Evolutionary conservation across 768 basidiomycete genomes (phyloP).

Genomic region (Suillus hirtellus): DNA sequence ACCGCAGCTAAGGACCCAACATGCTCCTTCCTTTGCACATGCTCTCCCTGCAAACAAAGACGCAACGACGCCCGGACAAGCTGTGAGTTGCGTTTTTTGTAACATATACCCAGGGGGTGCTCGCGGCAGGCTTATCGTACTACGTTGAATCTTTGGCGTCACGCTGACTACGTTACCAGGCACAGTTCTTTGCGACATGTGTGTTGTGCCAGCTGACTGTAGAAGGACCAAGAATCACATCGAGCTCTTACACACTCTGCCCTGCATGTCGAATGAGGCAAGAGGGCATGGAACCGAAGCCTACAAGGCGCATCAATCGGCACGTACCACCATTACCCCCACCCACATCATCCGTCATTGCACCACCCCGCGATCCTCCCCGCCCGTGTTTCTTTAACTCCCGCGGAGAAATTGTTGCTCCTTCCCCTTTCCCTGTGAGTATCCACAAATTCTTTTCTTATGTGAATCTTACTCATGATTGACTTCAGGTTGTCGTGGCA

Average conservation of each 20-base stretch:
- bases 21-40: too few species aligned
- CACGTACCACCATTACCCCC: conserved; percentile 5
- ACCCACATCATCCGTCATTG: neutral
- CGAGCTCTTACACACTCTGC: conserved; percentile 13
- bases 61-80: neutral
- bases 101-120: neutral
- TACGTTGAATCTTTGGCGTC: neutral
- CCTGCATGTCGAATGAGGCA: conserved; percentile 14
- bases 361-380: neutral
- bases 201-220: conserved; percentile 14
- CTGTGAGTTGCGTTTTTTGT: conserved; percentile 8
- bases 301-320: neutral
- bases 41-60: neutral
- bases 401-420: conserved; percentile 6
- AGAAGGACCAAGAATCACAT: conserved; percentile 2
- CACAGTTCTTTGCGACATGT: conserved; percentile 3
- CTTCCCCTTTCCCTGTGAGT: neutral
- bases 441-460: neutral
- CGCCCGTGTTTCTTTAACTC: conserved; percentile 6
- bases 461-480: neutral
- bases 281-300: neutral
- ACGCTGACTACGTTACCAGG: conserved; percentile 3
- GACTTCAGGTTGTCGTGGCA: neutral
- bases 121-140: neutral
- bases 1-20: neutral